phyloP scores from a whole-genome alignment of 805 yeast species.

The Kurtzmaniella fragi region DNA sequence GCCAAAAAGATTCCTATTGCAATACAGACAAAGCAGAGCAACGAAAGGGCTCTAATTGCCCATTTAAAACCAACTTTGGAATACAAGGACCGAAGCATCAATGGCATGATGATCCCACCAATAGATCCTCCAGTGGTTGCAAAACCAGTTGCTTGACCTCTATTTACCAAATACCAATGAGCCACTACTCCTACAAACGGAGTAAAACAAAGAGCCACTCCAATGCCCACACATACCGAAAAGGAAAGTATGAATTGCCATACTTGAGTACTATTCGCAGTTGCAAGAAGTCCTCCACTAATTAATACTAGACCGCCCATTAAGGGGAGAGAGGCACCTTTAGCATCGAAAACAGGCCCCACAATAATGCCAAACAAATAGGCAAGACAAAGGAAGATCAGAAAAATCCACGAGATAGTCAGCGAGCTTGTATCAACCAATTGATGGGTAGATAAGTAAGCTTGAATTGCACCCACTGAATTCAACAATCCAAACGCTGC shows the following conservation, averaged over 20 bases:
- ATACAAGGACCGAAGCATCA: slow-evolving; percentile 44
- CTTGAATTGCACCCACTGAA: slow-evolving; percentile 35
- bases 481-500: slow-evolving; percentile 28
- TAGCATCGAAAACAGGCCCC: slow-evolving; percentile 59
- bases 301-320: slow-evolving; percentile 38
- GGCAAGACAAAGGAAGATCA: slow-evolving; percentile 28
- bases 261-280: slow-evolving; percentile 46
- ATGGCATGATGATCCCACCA: slow-evolving; percentile 61
- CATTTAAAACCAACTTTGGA: slow-evolving; percentile 51
- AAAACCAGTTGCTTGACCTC: slow-evolving; percentile 55
- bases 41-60: slow-evolving; percentile 49
- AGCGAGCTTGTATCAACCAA: slow-evolving; percentile 21
- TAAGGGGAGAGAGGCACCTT: slow-evolving; percentile 50
- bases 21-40: slow-evolving; percentile 24
- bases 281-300: slow-evolving; percentile 47
- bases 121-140: slow-evolving; percentile 64
- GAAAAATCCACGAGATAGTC: slow-evolving; percentile 37
- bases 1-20: slow-evolving; percentile 19
- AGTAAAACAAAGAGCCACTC: slow-evolving; percentile 53
- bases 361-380: slow-evolving; percentile 30
- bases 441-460: slow-evolving; percentile 34
- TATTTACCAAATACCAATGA: slow-evolving; percentile 58
- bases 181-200: slow-evolving; percentile 59
- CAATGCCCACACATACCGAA: slow-evolving; percentile 51
- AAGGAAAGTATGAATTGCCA: slow-evolving; percentile 60